Percentiles rank a stretch among this genome's conserved stretches.
Conservation (phyloP, 345 rosid genomes). For the Nasturtium officinale region DNA sequence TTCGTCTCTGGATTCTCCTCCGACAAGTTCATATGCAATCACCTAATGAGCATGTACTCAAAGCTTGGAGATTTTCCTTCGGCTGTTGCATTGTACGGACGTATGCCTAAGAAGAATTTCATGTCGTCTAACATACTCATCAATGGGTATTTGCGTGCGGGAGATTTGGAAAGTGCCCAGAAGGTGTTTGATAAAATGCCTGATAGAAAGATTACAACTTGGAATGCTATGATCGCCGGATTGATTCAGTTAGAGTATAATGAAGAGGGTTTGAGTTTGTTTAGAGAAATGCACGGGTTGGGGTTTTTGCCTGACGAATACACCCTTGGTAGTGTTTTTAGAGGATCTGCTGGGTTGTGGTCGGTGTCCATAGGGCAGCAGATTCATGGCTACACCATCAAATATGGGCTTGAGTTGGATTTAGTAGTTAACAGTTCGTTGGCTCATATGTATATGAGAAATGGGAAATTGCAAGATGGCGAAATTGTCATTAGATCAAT, state of each 20-base stretch:
- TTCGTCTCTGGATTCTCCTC: slow-evolving; percentile 66
- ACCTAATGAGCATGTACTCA: slow-evolving; percentile 72
- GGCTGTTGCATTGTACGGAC: slow-evolving; percentile 50
- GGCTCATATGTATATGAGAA: slow-evolving; percentile 80
- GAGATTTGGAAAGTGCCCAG: slow-evolving; percentile 55
- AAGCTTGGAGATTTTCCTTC: slow-evolving; percentile 57
- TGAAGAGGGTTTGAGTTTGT: slow-evolving; percentile 60
- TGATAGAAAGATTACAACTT: slow-evolving; percentile 61
- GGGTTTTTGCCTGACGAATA: slow-evolving; percentile 65
- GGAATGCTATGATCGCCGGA: slow-evolving; percentile 73
- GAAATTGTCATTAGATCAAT: slow-evolving; percentile 56
- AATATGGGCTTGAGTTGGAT: slow-evolving; percentile 56
- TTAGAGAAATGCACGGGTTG: slow-evolving; percentile 53
- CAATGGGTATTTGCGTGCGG: slow-evolving; percentile 48
- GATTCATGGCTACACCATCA: slow-evolving; percentile 56
- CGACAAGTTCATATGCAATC: slow-evolving; percentile 68
- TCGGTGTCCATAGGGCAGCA: slow-evolving; percentile 53
- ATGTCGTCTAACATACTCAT: slow-evolving; percentile 85
- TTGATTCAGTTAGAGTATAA: slow-evolving; percentile 57
- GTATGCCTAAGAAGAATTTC: slow-evolving; percentile 56
- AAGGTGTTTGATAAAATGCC: slow-evolving; percentile 72
- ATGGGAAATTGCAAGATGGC: slow-evolving; percentile 62
- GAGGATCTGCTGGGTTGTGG: slow-evolving; percentile 66
- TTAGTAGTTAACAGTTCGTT: slow-evolving; percentile 63
- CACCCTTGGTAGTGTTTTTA: slow-evolving; percentile 65